Evolutionary conservation across 768 basidiomycete species (phyloP), one percentile per base, ranked within the genome.

Genomic region (Brasilioporus rufonigricans): DNA sequence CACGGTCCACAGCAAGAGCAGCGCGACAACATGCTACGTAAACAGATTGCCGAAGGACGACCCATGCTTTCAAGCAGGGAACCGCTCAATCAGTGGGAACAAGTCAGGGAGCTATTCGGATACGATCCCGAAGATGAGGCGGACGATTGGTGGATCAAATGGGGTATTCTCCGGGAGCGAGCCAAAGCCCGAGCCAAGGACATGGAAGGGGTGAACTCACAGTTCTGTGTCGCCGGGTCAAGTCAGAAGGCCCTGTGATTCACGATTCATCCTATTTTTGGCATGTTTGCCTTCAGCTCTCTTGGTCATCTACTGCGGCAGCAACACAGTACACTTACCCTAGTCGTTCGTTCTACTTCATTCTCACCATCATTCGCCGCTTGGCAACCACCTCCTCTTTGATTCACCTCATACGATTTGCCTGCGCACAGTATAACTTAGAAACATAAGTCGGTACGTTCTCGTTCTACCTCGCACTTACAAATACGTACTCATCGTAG

Each of bases 141-240:
- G 23, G 83, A 83, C 35, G 81, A 84, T 61, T 86, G 83, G 82
- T 86, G 83, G 83, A 74, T 78, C 12, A 80, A 79, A 35, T 83
- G 80, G 81, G 81, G 81, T 9, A 53, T 73, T 18, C 70, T 81
- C 53, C 70, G 71, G 43, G 72, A 80, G 61, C 60, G 73, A 26
- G 73, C 74, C 54, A 64, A 61, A 46, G 58, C 58, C 40, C 63
- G 68, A 13, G 55, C 46, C 12, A 57, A 24, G 48, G 60, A 61
- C 43, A 24, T 61, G 53, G 61, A 57, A 39, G 50, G 48, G 48
- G 58, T 66, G 58, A 52, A 46, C 8, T 21, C 56, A 14, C 50
- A 41, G 12, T 54, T 56, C 40, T 9, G n/a, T 29, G 10, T 23
- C 38, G 18, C 39, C 13, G 44, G 44, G 21, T 9, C 35, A 12